phyloP scores from a whole-genome alignment of 495 filamentous ascomycete genomes.

The Neurospora sp. region DNA sequence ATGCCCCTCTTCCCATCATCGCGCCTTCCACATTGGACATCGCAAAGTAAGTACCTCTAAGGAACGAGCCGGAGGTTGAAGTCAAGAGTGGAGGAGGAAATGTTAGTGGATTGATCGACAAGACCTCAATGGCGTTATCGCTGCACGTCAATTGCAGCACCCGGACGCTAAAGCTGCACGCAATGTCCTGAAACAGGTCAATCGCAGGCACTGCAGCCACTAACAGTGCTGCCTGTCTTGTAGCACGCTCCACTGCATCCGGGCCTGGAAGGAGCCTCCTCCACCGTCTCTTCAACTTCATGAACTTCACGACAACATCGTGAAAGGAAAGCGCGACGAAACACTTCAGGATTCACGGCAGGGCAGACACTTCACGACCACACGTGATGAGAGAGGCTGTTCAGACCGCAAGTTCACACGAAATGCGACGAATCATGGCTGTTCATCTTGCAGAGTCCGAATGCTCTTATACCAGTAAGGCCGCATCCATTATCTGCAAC shows the following conservation, averaged over 20 bases:
- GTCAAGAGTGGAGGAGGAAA: background rate
- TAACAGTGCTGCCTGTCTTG: background rate
- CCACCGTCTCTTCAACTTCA: background rate
- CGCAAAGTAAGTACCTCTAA: too few relatives aligned
- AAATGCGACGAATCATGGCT: background rate
- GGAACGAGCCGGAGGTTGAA: background rate
- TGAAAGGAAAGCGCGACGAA: background rate
- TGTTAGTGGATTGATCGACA: background rate
- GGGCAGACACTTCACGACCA: too few relatives aligned
- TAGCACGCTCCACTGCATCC: background rate
- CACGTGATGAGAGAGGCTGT: too few relatives aligned
- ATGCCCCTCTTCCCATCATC: background rate
- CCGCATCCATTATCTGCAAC: background rate
- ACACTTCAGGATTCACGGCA: background rate
- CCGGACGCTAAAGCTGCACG: background rate
- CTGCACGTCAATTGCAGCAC: background rate
- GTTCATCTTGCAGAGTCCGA: background rate
- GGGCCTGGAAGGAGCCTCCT: background rate
- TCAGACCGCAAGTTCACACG: background rate
- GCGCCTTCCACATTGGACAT: background rate
- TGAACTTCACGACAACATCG: background rate
- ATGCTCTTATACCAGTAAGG: background rate
- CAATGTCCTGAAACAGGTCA: background rate
- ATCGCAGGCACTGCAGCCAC: background rate
- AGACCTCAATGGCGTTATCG: background rate